Conservation (phyloP, 73 alveolate species). For the Paramecium pentaurelia region DNA sequence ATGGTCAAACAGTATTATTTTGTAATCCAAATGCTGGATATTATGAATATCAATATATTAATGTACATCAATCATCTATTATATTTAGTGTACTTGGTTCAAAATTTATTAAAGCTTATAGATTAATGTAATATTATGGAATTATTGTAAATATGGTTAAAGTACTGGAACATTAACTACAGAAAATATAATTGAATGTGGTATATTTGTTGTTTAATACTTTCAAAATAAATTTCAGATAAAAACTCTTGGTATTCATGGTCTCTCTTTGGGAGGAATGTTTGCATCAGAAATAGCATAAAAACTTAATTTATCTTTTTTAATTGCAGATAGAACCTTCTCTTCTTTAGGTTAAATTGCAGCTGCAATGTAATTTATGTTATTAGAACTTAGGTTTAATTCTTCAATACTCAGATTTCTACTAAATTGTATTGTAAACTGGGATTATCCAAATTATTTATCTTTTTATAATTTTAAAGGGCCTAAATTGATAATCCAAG, state of each 20-base stretch:
- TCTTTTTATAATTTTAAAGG: background rate
- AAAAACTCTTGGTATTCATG: constrained; percentile 70
- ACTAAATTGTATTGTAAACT: background rate
- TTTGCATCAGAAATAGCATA: constrained; percentile 70
- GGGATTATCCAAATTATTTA: background rate
- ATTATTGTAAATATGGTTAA: constrained; percentile 79
- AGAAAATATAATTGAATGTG: constrained; percentile 61
- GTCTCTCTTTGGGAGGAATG: constrained; percentile 74
- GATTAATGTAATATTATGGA: constrained; percentile 67
- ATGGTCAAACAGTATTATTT: constrained; percentile 61
- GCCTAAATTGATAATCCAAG: background rate
- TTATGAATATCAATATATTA: constrained; percentile 60
- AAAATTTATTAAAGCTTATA: constrained; percentile 63
- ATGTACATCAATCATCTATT: background rate
- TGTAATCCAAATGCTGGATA: constrained; percentile 78
- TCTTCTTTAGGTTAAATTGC: background rate
- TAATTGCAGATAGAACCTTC: constrained; percentile 18
- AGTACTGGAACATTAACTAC: constrained; percentile 69
- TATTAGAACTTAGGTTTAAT: background rate
- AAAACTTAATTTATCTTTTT: background rate
- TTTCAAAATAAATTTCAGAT: constrained; percentile 40
- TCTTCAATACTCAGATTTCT: background rate
- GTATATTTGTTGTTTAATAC: constrained; percentile 61
- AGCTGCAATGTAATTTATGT: background rate
- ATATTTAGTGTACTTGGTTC: constrained; percentile 66